phyloP scores from a whole-genome alignment of 306 rosid genomes.

The Styphnolobium japonicum region DNA sequence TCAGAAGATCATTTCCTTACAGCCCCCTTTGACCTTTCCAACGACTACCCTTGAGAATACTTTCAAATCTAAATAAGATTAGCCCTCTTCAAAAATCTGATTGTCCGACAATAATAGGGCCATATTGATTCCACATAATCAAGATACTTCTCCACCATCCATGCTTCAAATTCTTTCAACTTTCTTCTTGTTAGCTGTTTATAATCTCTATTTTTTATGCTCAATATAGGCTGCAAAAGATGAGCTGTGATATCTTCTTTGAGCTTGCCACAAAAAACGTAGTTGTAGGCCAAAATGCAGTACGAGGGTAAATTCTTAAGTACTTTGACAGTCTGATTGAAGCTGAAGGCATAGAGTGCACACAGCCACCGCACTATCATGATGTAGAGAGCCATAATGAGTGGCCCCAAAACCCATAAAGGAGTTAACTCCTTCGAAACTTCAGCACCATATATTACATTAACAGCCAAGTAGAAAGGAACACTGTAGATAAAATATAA shows the following conservation, averaged over 20 bases:
- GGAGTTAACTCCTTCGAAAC: constrained; percentile 90
- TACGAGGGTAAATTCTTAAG: constrained; percentile 63
- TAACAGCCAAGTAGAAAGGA: constrained; percentile 75
- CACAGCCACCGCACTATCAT: constrained; percentile 55
- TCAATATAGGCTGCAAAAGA: constrained; percentile 56
- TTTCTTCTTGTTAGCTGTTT: constrained; percentile 50
- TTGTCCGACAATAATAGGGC: constrained; percentile 77
- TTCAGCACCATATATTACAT: constrained; percentile 63
- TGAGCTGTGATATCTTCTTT: constrained; percentile 46
- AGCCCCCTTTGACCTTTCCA: constrained; percentile 18
- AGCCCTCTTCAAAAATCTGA: constrained; percentile 80
- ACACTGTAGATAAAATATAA: constrained; percentile 56
- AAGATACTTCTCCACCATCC: constrained; percentile 62
- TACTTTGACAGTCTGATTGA: constrained; percentile 59
- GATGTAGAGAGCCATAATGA: constrained; percentile 56
- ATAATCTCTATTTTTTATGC: constrained; percentile 58
- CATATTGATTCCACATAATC: constrained; percentile 84
- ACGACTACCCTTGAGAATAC: constrained; percentile 35
- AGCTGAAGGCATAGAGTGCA: constrained; percentile 64
- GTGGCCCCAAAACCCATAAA: constrained; percentile 84
- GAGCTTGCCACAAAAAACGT: constrained; percentile 58
- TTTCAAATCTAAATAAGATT: constrained; percentile 63
- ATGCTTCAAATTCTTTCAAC: constrained; percentile 55
- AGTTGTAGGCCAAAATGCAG: constrained; percentile 45
- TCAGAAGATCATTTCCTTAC: constrained; percentile 27